These are phyloP conservation scores for Linnemannia exigua DNA, from an alignment of 192 early-diverging fungal species.

Conservation along the genomic window DNA sequence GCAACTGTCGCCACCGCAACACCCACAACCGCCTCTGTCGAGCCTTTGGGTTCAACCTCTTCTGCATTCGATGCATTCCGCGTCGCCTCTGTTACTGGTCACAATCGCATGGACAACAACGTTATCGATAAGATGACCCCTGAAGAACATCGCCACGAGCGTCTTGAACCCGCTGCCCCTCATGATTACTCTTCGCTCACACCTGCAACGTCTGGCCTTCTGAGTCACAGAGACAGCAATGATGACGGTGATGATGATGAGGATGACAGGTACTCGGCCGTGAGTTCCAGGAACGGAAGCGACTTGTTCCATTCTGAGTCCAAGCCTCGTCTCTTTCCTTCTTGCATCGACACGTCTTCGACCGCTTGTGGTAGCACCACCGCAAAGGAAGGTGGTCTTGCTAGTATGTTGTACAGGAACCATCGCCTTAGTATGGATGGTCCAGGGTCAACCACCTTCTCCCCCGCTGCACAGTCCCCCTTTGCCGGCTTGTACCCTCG, in stretches of 20 bases:
- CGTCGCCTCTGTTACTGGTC: neutral
- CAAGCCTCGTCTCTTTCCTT: neutral
- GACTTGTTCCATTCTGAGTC: constrained; percentile 15
- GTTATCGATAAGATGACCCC: neutral
- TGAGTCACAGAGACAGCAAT: neutral
- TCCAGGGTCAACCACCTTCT: neutral
- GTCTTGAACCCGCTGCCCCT: neutral
- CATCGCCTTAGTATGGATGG: neutral
- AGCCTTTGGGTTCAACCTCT: neutral
- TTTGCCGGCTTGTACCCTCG: neutral
- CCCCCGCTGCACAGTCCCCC: neutral
- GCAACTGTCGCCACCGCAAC: neutral
- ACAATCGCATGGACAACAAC: neutral
- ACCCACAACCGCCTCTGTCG: neutral
- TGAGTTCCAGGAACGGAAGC: constrained; percentile 22
- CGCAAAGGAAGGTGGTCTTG: neutral
- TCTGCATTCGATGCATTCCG: neutral
- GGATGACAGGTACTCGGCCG: neutral
- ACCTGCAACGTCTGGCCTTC: neutral
- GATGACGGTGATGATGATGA: neutral
- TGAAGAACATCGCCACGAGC: neutral
- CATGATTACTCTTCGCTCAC: neutral
- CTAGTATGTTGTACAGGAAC: constrained; percentile 1
- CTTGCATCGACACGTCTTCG: neutral
- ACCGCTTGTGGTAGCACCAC: neutral